These are phyloP conservation scores for Hypoxylon sp. DNA, from an alignment of 2,329 filamentous ascomycete species.

Conservation along the genomic window DNA sequence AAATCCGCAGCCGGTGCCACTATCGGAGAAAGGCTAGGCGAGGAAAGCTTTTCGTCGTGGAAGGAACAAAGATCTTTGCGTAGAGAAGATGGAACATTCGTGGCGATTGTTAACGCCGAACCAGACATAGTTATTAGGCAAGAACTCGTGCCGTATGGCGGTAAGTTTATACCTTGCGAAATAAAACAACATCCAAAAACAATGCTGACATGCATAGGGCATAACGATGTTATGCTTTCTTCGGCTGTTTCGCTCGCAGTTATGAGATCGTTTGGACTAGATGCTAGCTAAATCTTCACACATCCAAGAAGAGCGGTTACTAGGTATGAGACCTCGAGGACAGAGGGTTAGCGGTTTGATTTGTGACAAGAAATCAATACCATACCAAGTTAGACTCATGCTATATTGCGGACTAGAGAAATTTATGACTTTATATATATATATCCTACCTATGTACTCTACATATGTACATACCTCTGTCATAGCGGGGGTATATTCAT, in stretches of 20 bases:
- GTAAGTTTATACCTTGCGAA: constrained; percentile 56
- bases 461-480: neutral
- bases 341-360: neutral
- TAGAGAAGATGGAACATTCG: constrained; percentile 64
- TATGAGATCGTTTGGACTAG: constrained; percentile 72
- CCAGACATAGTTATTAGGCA: constrained; percentile 66
- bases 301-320: neutral
- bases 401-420: too few relatives aligned
- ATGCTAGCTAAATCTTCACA: constrained; percentile 8
- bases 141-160: constrained; percentile 69
- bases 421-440: too few relatives aligned
- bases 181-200: neutral
- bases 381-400: too few relatives aligned
- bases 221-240: constrained; percentile 78
- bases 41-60: constrained; percentile 59
- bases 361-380: neutral
- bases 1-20: constrained; percentile 69
- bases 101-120: constrained; percentile 61
- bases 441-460: neutral
- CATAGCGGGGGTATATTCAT: neutral
- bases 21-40: constrained; percentile 55
- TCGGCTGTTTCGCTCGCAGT: constrained; percentile 75
- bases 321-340: neutral
- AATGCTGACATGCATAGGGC: constrained; percentile 62
- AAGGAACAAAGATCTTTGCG: constrained; percentile 63